Percentiles rank a stretch among this genome's conserved stretches.
These are phyloP conservation scores for Dipteronia sinensis DNA, from an alignment of 345 rosid genomes.

Conservation along the genomic window DNA sequence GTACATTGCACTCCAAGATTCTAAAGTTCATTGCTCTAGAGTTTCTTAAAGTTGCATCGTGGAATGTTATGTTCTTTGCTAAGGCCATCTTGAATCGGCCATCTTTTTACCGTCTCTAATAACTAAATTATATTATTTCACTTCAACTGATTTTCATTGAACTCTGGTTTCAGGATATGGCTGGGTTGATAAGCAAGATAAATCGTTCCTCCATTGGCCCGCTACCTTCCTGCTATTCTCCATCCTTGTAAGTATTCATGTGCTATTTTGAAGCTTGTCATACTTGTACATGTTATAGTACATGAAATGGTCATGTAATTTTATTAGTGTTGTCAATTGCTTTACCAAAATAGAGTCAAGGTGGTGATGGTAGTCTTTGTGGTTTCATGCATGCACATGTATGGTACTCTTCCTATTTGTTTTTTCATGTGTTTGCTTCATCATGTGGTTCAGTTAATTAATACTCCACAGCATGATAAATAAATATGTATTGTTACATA, in stretches of 20 bases:
- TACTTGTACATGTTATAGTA: slow-evolving; percentile 6
- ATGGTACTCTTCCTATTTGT: background rate
- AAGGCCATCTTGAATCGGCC: slow-evolving; percentile 9
- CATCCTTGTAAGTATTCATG: slow-evolving; percentile 71
- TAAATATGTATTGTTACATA: slow-evolving; percentile 12
- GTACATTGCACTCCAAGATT: background rate
- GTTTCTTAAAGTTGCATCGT: background rate
- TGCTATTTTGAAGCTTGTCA: slow-evolving; percentile 5
- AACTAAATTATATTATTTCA: slow-evolving; percentile 3
- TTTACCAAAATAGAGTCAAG: background rate
- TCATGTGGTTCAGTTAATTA: background rate
- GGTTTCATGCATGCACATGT: background rate
- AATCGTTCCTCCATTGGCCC: slow-evolving; percentile 97
- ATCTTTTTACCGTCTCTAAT: background rate
- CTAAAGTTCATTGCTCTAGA: slow-evolving; percentile 6
- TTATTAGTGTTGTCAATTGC: background rate
- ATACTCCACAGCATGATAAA: background rate
- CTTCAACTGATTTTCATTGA: slow-evolving; percentile 23
- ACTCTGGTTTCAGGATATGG: slow-evolving; percentile 80
- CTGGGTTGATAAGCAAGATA: slow-evolving; percentile 97
- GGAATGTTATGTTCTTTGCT: background rate
- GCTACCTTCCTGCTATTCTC: slow-evolving; percentile 90
- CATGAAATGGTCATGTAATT: background rate
- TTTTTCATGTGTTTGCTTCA: slow-evolving; percentile 1
- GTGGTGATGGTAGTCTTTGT: background rate